phyloP scores from a whole-genome alignment of 768 basidiomycete species.

The Kwoniella shandongensis region DNA sequence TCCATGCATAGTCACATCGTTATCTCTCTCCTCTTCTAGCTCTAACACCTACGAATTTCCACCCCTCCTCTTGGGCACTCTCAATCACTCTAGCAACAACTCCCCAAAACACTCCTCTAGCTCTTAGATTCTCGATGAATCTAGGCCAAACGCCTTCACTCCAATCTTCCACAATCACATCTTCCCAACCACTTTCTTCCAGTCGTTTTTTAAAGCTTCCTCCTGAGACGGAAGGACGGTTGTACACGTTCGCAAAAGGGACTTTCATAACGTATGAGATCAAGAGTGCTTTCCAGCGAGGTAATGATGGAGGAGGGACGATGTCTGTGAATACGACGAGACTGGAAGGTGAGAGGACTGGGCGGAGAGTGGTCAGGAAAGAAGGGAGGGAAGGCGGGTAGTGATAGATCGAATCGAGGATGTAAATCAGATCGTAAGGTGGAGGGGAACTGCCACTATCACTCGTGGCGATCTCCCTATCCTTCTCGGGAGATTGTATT shows the following conservation, averaged over 20 bases:
- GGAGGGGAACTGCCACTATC: conserved; percentile 9
- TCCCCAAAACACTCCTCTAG: conserved; percentile 28
- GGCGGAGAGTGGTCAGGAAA: conserved; percentile 25
- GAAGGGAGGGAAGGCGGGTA: conserved; percentile 34
- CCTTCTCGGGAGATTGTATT: neutral
- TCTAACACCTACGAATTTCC: conserved; percentile 42
- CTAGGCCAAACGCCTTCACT: conserved; percentile 32
- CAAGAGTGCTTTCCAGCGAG: conserved; percentile 21
- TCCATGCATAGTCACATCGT: neutral
- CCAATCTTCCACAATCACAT: conserved; percentile 42
- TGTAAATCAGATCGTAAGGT: conserved; percentile 44
- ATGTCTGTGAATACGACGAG: conserved; percentile 43
- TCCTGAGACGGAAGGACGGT: conserved; percentile 6
- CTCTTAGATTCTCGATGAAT: conserved; percentile 21
- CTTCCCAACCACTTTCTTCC: conserved; percentile 25
- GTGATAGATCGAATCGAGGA: conserved; percentile 48
- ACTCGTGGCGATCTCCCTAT: neutral
- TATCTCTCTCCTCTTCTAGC: conserved; percentile 8
- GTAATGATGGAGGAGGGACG: conserved; percentile 27
- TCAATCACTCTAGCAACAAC: conserved; percentile 15
- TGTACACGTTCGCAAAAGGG: conserved; percentile 29
- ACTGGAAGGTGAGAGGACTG: conserved; percentile 20
- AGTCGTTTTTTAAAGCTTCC: conserved; percentile 26
- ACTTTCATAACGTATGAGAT: conserved; percentile 31
- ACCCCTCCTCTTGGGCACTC: conserved; percentile 23